Base-by-base conservation (phyloP, 352 stramenopile genomes). In the Sclerospora graminicola region DNA sequence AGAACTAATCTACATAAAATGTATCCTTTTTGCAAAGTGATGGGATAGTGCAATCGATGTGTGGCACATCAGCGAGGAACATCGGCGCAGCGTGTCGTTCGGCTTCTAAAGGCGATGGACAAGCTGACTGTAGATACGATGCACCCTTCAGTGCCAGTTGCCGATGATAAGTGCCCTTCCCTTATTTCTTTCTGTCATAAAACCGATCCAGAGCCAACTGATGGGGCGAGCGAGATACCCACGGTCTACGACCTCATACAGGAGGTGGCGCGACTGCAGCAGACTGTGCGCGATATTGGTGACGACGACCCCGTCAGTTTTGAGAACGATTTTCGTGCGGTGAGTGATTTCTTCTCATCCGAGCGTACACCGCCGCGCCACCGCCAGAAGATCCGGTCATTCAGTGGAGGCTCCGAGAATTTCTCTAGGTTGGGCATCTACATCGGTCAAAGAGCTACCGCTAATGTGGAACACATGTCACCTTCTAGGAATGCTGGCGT, bases 181-280 rank as follows among this genome's bases (percentile, higher is more conserved):
- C 38, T 50, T 32, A 29, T 27, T 38, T 44, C 57, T 10, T 43
- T 59, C 20, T 44, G 56, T 1, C 37, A 76, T 14, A 32, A 68
- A 8, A 59, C 74, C 19, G 48, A 63, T 11, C 34, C 29, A 28
- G 48, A 44, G n/a, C 39, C 56, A 5, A 55, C 41, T 10, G 48
- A 60, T 29, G 59, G 55, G 30, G 42, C 43, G 4, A 45, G 49
- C 26, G 48, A 65, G 9, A 43, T 78, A 38, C 70, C 73, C 15
- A 69, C 60, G 7, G 72, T 85, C 4, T 54, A 64, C 14, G 72
- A 82, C 16, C 63, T 88, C 27, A 61, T 85, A 34, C 43, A 66
- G 18, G 49, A 74, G 36, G 72, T 88, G 13, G 42, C 50, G 19
- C 50, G 53, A 0, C 61, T 88, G 29, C 67, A 84, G 30, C 44